Evolutionary conservation across 805 yeast genomes (phyloP).

Genomic region (Ogataea pilisensis): DNA sequence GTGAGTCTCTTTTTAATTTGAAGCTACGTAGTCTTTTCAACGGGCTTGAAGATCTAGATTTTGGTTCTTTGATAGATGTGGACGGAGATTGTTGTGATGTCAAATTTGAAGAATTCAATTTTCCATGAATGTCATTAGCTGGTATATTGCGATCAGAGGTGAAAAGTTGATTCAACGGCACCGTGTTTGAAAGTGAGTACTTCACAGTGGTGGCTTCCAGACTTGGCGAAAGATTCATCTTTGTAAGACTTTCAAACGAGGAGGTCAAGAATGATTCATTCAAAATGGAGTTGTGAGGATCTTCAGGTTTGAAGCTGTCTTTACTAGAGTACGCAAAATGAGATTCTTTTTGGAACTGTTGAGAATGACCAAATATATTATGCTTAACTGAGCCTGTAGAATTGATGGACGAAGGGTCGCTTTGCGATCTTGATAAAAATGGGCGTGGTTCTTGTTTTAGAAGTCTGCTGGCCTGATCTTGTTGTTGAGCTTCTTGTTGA

Average conservation of each 20-base stretch:
- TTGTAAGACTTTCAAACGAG: constrained; percentile 12
- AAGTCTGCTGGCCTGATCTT: no score
- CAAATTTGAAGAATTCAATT: no score
- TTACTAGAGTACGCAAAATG: constrained; percentile 2
- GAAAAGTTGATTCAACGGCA: neutral
- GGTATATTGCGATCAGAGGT: neutral
- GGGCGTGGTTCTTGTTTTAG: constrained; percentile 13
- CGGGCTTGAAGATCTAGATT: constrained; percentile 24
- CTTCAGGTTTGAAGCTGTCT: neutral
- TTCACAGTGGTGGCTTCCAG: neutral
- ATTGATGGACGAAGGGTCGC: constrained; percentile 19
- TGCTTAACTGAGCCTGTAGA: constrained; percentile 1
- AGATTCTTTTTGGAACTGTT: neutral
- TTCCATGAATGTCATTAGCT: neutral
- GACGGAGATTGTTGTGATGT: constrained; percentile 10
- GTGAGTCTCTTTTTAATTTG: constrained; percentile 14
- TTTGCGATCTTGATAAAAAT: constrained; percentile 13
- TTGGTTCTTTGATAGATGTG: constrained; percentile 1
- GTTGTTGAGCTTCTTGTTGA: no score
- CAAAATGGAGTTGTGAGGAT: constrained; percentile 6
- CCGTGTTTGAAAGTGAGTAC: neutral
- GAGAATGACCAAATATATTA: neutral
- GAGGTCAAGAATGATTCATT: constrained; percentile 11
- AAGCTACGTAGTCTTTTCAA: constrained; percentile 24
- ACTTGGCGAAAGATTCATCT: constrained; percentile 8